Percentiles rank a stretch among this genome's conserved stretches.
These are phyloP conservation scores for Litsea cubeba DNA, from an alignment of 164 flowering plant species.

Conservation along the genomic window DNA sequence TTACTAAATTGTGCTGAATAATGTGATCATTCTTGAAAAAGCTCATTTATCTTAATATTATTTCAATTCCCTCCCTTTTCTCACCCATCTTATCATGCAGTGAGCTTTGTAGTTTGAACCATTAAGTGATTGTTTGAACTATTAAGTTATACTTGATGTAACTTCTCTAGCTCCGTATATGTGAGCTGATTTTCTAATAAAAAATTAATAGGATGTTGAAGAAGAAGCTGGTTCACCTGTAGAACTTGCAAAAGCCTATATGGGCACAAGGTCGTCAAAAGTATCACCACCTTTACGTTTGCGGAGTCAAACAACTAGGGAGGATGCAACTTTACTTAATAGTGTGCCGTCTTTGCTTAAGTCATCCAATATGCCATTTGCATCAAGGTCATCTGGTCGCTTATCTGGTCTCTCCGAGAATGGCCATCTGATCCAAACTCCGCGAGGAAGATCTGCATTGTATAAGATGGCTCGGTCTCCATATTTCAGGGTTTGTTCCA, in stretches of 20 bases:
- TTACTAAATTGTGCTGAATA: too few relatives aligned
- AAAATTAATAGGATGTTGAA: conserved; percentile 39
- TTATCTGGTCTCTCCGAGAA: conserved; percentile 28
- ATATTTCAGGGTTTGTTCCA: conserved; percentile 38
- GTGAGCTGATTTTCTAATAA: not conserved
- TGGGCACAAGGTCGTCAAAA: conserved; percentile 65
- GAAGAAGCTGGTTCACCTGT: conserved; percentile 71
- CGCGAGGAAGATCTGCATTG: conserved; percentile 74
- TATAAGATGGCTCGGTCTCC: conserved; percentile 84
- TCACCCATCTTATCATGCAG: not conserved
- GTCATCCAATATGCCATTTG: conserved; percentile 32
- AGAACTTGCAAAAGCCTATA: conserved; percentile 91
- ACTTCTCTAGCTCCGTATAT: not conserved
- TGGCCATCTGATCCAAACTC: conserved; percentile 51
- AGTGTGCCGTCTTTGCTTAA: conserved; percentile 15
- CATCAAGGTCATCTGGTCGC: conserved; percentile 29
- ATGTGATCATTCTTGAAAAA: not conserved
- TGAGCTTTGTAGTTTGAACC: not conserved
- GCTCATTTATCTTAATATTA: not conserved
- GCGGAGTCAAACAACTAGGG: conserved; percentile 22
- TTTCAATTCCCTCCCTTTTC: not conserved
- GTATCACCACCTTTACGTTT: conserved; percentile 39
- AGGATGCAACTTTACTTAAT: too few relatives aligned
- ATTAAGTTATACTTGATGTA: not conserved
- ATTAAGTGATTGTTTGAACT: not conserved